Percentiles rank a stretch among this genome's conserved stretches.
Evolutionary conservation across 495 filamentous ascomycete species (phyloP).

Genomic region (Chlorociboria aeruginascens): DNA sequence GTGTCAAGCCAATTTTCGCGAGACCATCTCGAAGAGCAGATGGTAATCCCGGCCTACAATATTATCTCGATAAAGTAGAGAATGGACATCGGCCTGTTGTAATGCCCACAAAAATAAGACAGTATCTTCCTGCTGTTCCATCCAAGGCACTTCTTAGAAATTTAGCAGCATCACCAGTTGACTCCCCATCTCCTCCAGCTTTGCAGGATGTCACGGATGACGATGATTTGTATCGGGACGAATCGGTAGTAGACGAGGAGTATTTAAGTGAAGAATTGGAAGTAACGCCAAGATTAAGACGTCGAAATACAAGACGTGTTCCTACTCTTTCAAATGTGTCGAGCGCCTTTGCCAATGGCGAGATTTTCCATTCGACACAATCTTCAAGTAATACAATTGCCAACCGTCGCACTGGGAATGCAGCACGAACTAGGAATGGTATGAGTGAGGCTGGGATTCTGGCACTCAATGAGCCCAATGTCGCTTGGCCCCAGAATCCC

Average conservation of each 20-base stretch:
- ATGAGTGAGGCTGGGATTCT: not conserved
- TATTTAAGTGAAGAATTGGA: no score
- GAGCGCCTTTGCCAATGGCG: no score
- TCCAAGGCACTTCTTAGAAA: constrained; percentile 3
- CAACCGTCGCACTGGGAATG: not conserved
- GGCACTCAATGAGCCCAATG: not conserved
- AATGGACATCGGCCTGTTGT: constrained; percentile 10
- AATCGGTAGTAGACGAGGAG: no score
- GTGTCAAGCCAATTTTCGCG: constrained; percentile 11
- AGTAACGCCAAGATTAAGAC: no score
- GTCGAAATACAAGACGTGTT: no score
- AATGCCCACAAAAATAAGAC: constrained; percentile 4
- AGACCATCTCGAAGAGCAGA: constrained; percentile 9
- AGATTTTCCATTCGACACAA: no score
- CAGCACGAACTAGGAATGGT: not conserved
- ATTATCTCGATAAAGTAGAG: constrained; percentile 5
- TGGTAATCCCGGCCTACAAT: not conserved
- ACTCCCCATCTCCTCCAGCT: not conserved
- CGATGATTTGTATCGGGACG: not conserved
- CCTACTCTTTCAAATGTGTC: no score
- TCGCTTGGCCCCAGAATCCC: not conserved
- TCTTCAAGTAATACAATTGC: no score
- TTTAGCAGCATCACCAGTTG: no score
- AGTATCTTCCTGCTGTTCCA: not conserved
- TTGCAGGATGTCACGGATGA: not conserved